Conservation (phyloP, 768 basidiomycete species). For the Sarcodon aspratus region DNA sequence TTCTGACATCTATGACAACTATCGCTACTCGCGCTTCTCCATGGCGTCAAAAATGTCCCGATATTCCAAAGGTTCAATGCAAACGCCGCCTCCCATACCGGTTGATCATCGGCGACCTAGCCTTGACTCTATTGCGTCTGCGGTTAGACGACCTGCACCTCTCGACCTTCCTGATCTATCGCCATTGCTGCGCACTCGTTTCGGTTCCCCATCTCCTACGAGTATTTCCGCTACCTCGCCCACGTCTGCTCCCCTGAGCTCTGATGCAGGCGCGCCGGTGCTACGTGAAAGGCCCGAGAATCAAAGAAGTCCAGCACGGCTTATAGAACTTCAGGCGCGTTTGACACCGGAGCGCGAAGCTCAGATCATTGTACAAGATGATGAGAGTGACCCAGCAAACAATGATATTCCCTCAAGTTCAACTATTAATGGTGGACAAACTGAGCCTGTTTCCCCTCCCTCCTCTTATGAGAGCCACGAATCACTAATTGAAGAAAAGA, state of each 20-base stretch:
- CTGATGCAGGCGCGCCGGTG: slow-evolving; percentile 24
- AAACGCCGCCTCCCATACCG: slow-evolving; percentile 20
- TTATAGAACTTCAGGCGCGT: neutral
- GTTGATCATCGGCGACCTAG: slow-evolving; percentile 12
- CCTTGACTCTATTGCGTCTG: slow-evolving; percentile 6
- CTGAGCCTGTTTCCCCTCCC: too few species aligned
- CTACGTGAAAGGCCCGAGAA: slow-evolving; percentile 26
- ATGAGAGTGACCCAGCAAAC: neutral
- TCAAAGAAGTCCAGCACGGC: slow-evolving; percentile 9
- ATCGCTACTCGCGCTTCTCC: slow-evolving; percentile 59
- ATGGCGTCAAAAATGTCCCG: slow-evolving; percentile 29
- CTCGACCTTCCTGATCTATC: slow-evolving; percentile 16
- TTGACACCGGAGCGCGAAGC: neutral
- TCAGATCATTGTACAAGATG: neutral
- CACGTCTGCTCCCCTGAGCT: slow-evolving; percentile 7
- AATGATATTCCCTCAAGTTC: too few species aligned
- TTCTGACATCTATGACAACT: slow-evolving; percentile 71
- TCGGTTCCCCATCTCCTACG: slow-evolving; percentile 24
- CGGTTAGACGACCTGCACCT: slow-evolving; percentile 17
- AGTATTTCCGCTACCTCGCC: slow-evolving; percentile 6
- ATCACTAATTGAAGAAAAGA: neutral
- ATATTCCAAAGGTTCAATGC: slow-evolving; percentile 24
- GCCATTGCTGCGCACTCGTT: slow-evolving; percentile 29
- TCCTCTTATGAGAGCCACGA: neutral
- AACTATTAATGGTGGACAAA: too few species aligned